These are phyloP conservation scores for Xylariomycetidae sp. DNA, from an alignment of 2,329 filamentous ascomycete genomes.

Conservation along the genomic window DNA sequence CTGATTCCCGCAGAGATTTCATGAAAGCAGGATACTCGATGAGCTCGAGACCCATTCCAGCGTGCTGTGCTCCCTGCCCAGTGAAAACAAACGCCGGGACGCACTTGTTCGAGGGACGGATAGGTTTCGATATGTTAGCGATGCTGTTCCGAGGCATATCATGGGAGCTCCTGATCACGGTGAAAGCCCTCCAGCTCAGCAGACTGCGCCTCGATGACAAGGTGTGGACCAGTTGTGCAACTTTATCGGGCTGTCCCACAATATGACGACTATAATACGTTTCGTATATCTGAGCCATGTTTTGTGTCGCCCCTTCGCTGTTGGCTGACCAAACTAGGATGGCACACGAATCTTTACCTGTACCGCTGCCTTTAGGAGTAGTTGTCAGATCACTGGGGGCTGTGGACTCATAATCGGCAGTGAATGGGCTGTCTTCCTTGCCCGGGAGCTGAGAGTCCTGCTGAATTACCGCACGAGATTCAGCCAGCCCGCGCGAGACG, in stretches of 20 bases:
- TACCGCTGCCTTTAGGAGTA: no score
- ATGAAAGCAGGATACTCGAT: constrained; percentile 19
- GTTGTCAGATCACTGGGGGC: no score
- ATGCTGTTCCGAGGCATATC: not conserved
- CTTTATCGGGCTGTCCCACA: not conserved
- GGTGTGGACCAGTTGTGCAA: constrained; percentile 15
- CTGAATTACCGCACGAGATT: no score
- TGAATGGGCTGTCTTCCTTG: no score
- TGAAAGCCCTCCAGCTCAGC: constrained; percentile 11
- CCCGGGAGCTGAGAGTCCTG: no score
- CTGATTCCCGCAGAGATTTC: not conserved
- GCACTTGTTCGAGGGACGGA: no score
- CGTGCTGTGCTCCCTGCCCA: constrained; percentile 34
- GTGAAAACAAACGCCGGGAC: constrained; percentile 28
- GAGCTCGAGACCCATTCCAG: constrained; percentile 28
- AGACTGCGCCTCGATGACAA: constrained; percentile 8
- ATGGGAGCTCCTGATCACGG: constrained; percentile 5
- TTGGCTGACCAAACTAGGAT: no score
- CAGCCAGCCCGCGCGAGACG: no score
- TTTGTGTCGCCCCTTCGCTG: no score
- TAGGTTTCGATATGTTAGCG: not conserved
- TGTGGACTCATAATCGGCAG: no score
- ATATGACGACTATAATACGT: not conserved
- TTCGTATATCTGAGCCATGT: no score
- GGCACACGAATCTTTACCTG: no score